Evolutionary conservation across 1,139 yeast genomes (phyloP).

Genomic region (Diutina mesorugosa): DNA sequence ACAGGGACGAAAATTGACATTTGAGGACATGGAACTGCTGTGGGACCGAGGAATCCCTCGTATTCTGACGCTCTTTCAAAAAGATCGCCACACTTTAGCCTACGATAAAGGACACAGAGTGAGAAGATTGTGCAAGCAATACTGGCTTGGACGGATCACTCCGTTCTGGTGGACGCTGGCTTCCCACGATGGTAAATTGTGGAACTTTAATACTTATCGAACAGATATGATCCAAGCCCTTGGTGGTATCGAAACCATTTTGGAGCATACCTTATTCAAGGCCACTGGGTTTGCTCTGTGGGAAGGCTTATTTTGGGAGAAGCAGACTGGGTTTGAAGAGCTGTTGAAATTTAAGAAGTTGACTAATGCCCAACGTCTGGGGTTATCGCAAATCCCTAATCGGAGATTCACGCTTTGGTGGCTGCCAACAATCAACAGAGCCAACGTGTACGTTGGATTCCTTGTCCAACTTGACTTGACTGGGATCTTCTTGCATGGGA

Average conservation of each 20-base stretch:
- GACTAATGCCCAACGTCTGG: slow-evolving; percentile 96
- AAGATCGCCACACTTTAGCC: slow-evolving; percentile 88
- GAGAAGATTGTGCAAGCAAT: slow-evolving; percentile 69
- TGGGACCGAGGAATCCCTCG: slow-evolving; percentile 98
- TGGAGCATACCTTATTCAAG: slow-evolving; percentile 89
- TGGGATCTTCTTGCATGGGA: slow-evolving; percentile 94
- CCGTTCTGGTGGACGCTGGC: slow-evolving; percentile 97
- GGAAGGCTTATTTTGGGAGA: slow-evolving; percentile 99
- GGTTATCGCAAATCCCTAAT: slow-evolving; percentile 94
- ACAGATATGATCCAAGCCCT: slow-evolving; percentile 94
- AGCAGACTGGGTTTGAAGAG: slow-evolving; percentile 93
- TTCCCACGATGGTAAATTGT: slow-evolving; percentile 89
- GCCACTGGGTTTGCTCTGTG: slow-evolving; percentile 97
- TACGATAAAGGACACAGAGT: slow-evolving; percentile 90
- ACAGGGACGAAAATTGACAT: slow-evolving; percentile 74
- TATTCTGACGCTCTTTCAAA: slow-evolving; percentile 87
- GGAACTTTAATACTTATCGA: slow-evolving; percentile 89
- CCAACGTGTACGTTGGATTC: slow-evolving; percentile 96
- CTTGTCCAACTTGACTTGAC: slow-evolving; percentile 92
- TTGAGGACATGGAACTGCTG: slow-evolving; percentile 85
- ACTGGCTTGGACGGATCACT: slow-evolving; percentile 54
- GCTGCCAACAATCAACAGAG: slow-evolving; percentile 98
- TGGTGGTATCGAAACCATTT: slow-evolving; percentile 93
- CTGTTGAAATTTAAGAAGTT: slow-evolving; percentile 87
- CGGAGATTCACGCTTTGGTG: slow-evolving; percentile 98